Percentiles rank a stretch among this genome's conserved stretches.
These are phyloP conservation scores for Myriosclerotinia duriaeana DNA, from an alignment of 2,329 filamentous ascomycete species.

Conservation along the genomic window DNA sequence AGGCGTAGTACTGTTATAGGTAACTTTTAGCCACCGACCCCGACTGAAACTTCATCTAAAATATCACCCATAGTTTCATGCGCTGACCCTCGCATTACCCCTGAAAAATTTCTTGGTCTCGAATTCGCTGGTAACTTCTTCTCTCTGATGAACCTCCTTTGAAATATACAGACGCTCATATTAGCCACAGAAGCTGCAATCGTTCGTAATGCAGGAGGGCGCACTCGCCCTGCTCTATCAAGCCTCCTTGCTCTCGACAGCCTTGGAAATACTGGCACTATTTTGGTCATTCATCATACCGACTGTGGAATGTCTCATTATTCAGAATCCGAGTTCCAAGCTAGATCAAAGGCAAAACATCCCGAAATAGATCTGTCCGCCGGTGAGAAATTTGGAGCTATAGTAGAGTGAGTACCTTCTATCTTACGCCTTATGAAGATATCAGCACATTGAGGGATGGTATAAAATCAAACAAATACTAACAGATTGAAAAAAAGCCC, in stretches of 20 bases:
- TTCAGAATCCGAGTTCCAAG: slow-evolving; percentile 21
- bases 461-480: not conserved
- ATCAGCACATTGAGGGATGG: too few relatives aligned
- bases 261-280: slow-evolving; percentile 18
- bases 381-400: slow-evolving; percentile 23
- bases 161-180: not conserved
- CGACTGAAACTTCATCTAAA: not conserved
- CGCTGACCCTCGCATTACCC: slow-evolving; percentile 26
- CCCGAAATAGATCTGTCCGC: slow-evolving; percentile 22
- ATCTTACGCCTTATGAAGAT: too few relatives aligned
- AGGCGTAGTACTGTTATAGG: slow-evolving; percentile 22
- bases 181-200: slow-evolving; percentile 23
- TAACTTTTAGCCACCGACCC: not conserved
- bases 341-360: slow-evolving; percentile 23
- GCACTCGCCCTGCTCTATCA: slow-evolving; percentile 18
- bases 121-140: slow-evolving; percentile 22
- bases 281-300: slow-evolving; percentile 29
- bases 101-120: slow-evolving; percentile 23
- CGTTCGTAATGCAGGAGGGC: slow-evolving; percentile 28
- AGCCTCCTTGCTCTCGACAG: slow-evolving; percentile 22
- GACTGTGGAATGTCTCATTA: slow-evolving; percentile 28
- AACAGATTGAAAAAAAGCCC: slow-evolving; percentile 11
- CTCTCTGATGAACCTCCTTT: not conserved
- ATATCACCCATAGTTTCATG: slow-evolving; percentile 9
- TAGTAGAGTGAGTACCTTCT: slow-evolving; percentile 21